phyloP scores from a whole-genome alignment of 331 rosid species.

The Malus hybrid region DNA sequence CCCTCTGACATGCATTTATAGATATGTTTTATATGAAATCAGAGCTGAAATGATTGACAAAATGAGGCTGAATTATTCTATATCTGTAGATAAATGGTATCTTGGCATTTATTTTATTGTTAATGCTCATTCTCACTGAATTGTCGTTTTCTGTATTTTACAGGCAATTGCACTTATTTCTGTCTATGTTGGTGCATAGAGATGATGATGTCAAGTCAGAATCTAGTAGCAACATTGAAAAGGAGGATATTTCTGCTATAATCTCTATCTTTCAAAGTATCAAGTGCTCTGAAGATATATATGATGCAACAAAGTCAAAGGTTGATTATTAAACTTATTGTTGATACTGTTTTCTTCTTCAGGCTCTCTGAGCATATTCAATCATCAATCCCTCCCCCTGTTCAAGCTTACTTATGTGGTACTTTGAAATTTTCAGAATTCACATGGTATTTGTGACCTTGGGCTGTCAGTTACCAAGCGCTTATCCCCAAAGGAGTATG shows the following conservation, averaged over 20 bases:
- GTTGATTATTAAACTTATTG: slow-evolving; percentile 27
- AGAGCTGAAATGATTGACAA: not conserved
- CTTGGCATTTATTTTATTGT: slow-evolving; percentile 11
- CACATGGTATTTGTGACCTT: slow-evolving; percentile 86
- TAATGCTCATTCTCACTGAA: slow-evolving; percentile 14
- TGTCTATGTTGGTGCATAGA: slow-evolving; percentile 69
- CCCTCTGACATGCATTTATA: not conserved
- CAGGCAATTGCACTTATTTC: slow-evolving; percentile 78
- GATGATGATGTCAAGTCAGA: slow-evolving; percentile 83
- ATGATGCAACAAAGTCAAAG: slow-evolving; percentile 75
- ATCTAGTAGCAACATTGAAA: slow-evolving; percentile 38
- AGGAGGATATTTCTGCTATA: slow-evolving; percentile 49
- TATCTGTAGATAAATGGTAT: not conserved
- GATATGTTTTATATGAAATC: not conserved
- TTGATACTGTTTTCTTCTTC: slow-evolving; percentile 2
- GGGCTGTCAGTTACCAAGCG: slow-evolving; percentile 72
- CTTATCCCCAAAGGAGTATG: slow-evolving; percentile 53
- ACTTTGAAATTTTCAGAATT: slow-evolving; percentile 52
- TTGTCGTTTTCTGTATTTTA: slow-evolving; percentile 18
- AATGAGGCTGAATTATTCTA: not conserved
- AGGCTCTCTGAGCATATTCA: not conserved
- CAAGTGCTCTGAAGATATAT: slow-evolving; percentile 70
- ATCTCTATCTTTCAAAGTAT: slow-evolving; percentile 61
- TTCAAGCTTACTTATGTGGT: slow-evolving; percentile 21
- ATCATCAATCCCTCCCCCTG: not conserved